Conservation (phyloP, 805 yeast genomes). For the Lachancea nothofagi region DNA sequence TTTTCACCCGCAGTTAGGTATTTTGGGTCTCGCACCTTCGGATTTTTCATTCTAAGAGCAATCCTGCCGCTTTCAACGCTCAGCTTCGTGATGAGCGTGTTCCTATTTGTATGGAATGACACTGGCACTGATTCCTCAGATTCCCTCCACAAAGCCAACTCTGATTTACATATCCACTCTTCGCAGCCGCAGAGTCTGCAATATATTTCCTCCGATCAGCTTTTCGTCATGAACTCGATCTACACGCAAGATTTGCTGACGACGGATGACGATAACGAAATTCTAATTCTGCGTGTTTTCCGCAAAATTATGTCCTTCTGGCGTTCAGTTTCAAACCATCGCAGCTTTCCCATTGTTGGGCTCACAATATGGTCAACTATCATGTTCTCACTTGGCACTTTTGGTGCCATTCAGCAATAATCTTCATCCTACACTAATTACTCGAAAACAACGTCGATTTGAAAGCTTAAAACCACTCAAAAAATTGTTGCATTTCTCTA, state of each 20-base stretch:
- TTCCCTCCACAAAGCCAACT: constrained; percentile 3
- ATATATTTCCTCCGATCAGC: constrained; percentile 9
- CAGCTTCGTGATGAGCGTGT: constrained; percentile 18
- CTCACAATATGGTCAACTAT: constrained; percentile 11
- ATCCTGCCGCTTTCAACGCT: constrained; percentile 30
- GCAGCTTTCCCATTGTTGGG: constrained; percentile 8
- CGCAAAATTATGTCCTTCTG: constrained; percentile 12
- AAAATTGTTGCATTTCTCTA: too few relatives aligned
- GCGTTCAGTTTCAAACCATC: constrained; percentile 12
- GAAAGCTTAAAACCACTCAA: background rate
- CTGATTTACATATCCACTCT: constrained; percentile 5
- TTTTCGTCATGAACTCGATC: constrained; percentile 11
- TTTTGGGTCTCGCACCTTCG: constrained; percentile 32
- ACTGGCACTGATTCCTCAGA: constrained; percentile 8
- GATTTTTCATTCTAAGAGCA: constrained; percentile 26
- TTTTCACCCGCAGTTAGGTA: constrained; percentile 31
- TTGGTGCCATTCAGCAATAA: constrained; percentile 13
- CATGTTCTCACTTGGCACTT: constrained; percentile 8
- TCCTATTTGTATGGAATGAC: constrained; percentile 26
- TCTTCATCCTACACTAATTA: background rate
- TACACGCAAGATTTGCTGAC: constrained; percentile 9
- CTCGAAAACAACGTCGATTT: background rate
- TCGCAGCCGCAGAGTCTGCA: constrained; percentile 9
- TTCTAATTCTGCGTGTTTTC: constrained; percentile 10
- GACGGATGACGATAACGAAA: constrained; percentile 7